These are phyloP conservation scores for Suillus spraguei DNA, from an alignment of 768 basidiomycete species.

Conservation along the genomic window DNA sequence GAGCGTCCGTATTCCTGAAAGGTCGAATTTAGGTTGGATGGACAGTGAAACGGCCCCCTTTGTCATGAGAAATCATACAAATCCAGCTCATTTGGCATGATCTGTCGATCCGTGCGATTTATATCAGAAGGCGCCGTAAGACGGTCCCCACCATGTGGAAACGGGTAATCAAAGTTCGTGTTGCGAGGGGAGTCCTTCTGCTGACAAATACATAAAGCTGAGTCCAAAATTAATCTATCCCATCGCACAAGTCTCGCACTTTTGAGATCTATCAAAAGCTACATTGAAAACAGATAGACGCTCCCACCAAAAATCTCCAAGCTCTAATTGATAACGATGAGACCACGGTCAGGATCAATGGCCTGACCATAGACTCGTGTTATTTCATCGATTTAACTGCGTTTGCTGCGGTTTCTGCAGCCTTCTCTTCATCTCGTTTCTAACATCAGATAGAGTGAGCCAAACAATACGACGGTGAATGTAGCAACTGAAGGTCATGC, in stretches of 20 bases:
- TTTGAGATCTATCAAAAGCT: neutral
- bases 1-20: neutral
- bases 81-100: neutral
- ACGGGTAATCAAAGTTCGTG: constrained; percentile 4
- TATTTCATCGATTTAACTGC: constrained; percentile 36
- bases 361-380: constrained; percentile 27
- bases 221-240: neutral
- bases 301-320: constrained; percentile 19
- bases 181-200: neutral
- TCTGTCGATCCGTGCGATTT: constrained; percentile 4
- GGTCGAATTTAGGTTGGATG: neutral
- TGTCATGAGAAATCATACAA: constrained; percentile 1
- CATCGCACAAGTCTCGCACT: neutral
- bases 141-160: neutral
- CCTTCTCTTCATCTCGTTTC: constrained; percentile 60
- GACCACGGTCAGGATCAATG: constrained; percentile 17
- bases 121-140: neutral
- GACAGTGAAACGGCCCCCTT: constrained; percentile 1
- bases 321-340: constrained; percentile 6
- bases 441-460: constrained; percentile 26
- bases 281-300: constrained; percentile 13
- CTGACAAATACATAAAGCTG: neutral
- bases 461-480: neutral
- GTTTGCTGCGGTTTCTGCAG: constrained; percentile 29
- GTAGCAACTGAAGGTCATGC: constrained; percentile 38